phyloP scores from a whole-genome alignment of 768 basidiomycete species.

The Filobasidium wieringae region DNA sequence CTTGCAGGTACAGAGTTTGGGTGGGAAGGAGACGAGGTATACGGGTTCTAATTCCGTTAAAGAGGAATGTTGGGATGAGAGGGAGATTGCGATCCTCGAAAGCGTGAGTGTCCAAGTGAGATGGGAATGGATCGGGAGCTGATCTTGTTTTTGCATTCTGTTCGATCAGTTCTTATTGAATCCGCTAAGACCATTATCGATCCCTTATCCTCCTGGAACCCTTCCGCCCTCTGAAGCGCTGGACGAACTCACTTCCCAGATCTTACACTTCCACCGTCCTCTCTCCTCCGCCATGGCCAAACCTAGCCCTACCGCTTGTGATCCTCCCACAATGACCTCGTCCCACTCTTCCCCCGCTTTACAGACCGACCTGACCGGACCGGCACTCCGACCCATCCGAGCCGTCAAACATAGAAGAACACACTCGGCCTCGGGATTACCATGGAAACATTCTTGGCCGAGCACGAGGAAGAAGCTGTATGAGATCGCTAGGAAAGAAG shows the following conservation, averaged over 20 bases:
- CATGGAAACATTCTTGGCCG: conserved; percentile 28
- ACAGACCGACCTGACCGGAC: neutral
- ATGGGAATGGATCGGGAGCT: neutral
- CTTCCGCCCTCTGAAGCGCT: conserved; percentile 28
- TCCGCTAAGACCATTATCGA: conserved; percentile 29
- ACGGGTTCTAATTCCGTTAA: no score
- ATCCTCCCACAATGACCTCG: neutral
- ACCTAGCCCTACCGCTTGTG: neutral
- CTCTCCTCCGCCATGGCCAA: neutral
- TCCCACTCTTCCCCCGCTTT: conserved; percentile 2
- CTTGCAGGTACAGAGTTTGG: neutral
- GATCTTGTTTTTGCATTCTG: no score
- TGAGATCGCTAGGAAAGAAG: conserved; percentile 26
- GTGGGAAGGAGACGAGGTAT: neutral
- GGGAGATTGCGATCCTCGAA: neutral
- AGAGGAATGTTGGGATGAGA: neutral
- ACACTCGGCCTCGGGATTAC: conserved; percentile 3
- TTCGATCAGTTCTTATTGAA: conserved; percentile 26
- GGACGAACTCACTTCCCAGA: conserved; percentile 36
- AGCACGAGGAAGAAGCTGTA: conserved; percentile 30
- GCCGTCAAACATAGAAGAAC: conserved; percentile 3
- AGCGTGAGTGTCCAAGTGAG: neutral
- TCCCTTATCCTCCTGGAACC: conserved; percentile 31
- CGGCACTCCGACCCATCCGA: neutral
- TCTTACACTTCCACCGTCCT: conserved; percentile 21